Conservation (phyloP, 1,284 basidiomycete genomes). For the Pseudozyma pruni region DNA sequence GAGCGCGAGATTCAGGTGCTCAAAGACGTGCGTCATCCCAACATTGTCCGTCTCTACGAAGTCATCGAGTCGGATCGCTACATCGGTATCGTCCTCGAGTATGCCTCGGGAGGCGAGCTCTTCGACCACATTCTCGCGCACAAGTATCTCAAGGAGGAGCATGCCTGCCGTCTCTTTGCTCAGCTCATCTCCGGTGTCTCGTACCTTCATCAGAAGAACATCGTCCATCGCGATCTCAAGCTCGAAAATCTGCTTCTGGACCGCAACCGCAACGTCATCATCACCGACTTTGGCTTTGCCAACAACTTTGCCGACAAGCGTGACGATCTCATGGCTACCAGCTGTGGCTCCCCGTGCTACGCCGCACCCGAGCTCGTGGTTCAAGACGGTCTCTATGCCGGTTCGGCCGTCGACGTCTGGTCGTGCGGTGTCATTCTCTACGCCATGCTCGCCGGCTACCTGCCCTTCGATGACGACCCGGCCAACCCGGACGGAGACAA, state of each 20-base stretch:
- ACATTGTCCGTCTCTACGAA: conserved; percentile 97
- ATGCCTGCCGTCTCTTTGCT: conserved; percentile 94
- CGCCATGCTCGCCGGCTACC: conserved; percentile 98
- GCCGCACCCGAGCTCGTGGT: conserved; percentile 99
- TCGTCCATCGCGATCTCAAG: conserved; percentile 98
- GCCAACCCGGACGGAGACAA: conserved; percentile 99
- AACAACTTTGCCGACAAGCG: conserved; percentile 84
- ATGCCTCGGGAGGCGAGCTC: conserved; percentile 92
- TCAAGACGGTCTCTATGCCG: conserved; percentile 94
- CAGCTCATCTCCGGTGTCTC: conserved; percentile 98
- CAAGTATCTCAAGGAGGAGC: conserved; percentile 92
- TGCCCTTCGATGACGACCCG: conserved; percentile 99
- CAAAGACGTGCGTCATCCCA: conserved; percentile 91
- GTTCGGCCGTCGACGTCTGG: conserved; percentile 99
- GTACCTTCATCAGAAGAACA: conserved; percentile 99
- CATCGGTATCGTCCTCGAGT: conserved; percentile 99
- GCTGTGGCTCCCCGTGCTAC: conserved; percentile 96
- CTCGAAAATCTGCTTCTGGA: conserved; percentile 97
- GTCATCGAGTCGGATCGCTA: conserved; percentile 99
- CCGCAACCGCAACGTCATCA: conserved; percentile 96
- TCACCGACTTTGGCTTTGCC: conserved; percentile 99
- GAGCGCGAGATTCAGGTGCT: conserved; percentile 97
- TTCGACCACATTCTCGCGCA: conserved; percentile 99
- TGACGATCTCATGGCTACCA: conserved; percentile 98
- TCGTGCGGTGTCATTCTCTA: conserved; percentile 98